phyloP scores from a whole-genome alignment of 352 stramenopile species.

The Globisporangium spinosum region DNA sequence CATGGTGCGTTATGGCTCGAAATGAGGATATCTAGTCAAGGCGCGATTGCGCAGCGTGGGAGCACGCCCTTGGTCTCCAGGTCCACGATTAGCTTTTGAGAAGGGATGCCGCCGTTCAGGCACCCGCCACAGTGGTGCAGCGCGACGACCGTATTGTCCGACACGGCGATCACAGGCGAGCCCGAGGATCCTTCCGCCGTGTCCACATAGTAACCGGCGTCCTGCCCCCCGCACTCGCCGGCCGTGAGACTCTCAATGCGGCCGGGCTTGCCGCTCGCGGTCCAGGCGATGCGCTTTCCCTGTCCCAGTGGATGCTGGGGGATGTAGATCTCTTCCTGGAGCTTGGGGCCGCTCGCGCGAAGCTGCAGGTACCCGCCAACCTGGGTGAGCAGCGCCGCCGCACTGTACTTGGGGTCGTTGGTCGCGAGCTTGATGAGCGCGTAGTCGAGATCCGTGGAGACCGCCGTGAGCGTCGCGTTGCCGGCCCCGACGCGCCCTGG shows the following conservation, averaged over 20 bases:
- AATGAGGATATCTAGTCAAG: neutral
- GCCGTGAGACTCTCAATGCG: conserved; percentile 32
- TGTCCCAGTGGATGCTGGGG: conserved; percentile 37
- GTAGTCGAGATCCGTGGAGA: conserved; percentile 42
- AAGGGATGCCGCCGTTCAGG: conserved; percentile 59
- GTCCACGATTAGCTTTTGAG: conserved; percentile 45
- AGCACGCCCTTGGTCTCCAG: conserved; percentile 36
- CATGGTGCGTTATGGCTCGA: neutral
- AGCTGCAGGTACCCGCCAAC: conserved; percentile 37
- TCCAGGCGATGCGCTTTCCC: conserved; percentile 36
- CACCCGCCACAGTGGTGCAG: conserved; percentile 78
- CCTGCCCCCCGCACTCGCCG: conserved; percentile 39
- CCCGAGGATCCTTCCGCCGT: conserved; percentile 71
- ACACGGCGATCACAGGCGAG: conserved; percentile 48
- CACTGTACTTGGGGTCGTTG: conserved; percentile 25
- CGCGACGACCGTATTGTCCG: conserved; percentile 64
- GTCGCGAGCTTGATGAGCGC: conserved; percentile 38
- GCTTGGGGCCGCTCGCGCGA: conserved; percentile 24
- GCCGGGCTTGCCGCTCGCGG: conserved; percentile 21
- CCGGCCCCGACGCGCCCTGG: conserved; percentile 33
- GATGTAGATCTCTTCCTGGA: conserved; percentile 42
- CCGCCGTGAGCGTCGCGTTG: conserved; percentile 33
- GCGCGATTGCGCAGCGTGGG: conserved; percentile 31
- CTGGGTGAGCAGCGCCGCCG: conserved; percentile 35
- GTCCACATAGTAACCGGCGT: conserved; percentile 74